Evolutionary conservation across 2,329 filamentous ascomycete genomes (phyloP), one percentile per base, ranked within the genome.

Genomic region (Cordyceps tenuipes): DNA sequence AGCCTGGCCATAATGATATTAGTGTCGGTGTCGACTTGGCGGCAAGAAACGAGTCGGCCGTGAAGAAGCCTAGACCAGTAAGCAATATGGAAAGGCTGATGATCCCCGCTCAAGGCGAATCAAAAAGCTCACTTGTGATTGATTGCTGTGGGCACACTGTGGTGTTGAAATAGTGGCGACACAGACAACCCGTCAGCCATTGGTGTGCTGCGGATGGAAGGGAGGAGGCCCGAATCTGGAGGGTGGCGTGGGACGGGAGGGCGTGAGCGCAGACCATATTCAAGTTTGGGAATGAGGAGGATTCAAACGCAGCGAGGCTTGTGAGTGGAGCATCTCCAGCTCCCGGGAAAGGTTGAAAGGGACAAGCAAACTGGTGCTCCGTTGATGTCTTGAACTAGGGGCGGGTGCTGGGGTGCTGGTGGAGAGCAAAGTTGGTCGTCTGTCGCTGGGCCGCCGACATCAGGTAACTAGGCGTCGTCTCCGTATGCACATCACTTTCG

Each of bases 361-460:
- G 43, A 21, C 17, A 47, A 48, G 53, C 53, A 34, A 48, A 31
- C 52, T 12, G 41, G 31, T n/a, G 52, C 39, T 54, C 17, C 12
- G 41, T 47, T 36, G 31, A 56, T 56, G 41, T 58, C 47, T 48
- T 58, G 56, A 23, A 29, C 34, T 43, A 13, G 23, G 23, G 34
- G 56, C 56, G 56, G 47, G 36, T 44, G 47, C 47, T 36, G 31
- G 56, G 51, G 36, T 44, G 47, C 47, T 36, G 31, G 56, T 58
- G 56, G 46, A n/a, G 47, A 41, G 17, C 47, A 29, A 34, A 29
- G 44, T 49, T 9, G 19, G 34, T 29, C 46, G 39, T 51, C 44
- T n/a, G 56, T 58, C 34, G 47, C 56, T 51, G 47, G 56, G 56
- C 56, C 56, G n/a, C 56, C 47, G n/a, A 58, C 46, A 57, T 57